Base-by-base conservation (phyloP, 1,284 basidiomycete species). In the Microbotryomycetes sp. region DNA sequence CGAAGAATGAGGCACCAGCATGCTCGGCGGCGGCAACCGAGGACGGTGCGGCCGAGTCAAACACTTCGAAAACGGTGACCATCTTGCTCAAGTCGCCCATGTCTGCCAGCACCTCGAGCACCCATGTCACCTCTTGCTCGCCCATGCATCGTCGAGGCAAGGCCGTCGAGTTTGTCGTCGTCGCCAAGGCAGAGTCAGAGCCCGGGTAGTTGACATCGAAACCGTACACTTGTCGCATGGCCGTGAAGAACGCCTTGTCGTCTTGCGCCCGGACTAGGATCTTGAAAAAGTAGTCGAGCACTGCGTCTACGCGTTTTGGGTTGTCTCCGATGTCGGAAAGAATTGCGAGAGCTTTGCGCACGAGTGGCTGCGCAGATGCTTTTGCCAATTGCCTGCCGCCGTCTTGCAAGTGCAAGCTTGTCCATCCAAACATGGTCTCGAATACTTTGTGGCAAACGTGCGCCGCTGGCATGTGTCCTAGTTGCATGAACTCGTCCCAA, bases 171-270 rank as follows among this genome's bases (percentile, higher is more conserved):
- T 23, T 23, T 3, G 35, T 52, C 30, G 45, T 18, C 2, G 41
- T 28, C 30, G 48, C 15, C 5, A 58, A 58, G 46, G 64, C 51
- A 2, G 24, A 28, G 11, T 9, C 18, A 0, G 60, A 64, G 28
- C 67, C 67, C 3, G 67, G 67, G 5, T 61, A 41, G 24, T 56
- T 27, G 46, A 66, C 23, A 52, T 68, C 60, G 58, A 68, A 59
- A 1, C 61, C 67, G 56, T 64, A 68, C 35, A 62, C 50, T 11
- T 35, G 26, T 48, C 60, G 61, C 30, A 68, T 52, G n/a, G 62
- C 58, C 23, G 26, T 26, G 2, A 30, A 26, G 45, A 68, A 56
- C 13, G 59, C 60, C n/a, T 41, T 18, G 15, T 47, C 27, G 54
- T 66, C 64, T 31, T 41, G 30, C 16, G 64, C 61, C 45, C 57